A percentile compares a stretch with the other conserved stretches of the same genome.
These are phyloP conservation scores for Capronia americana DNA, from an alignment of 2,329 filamentous ascomycete genomes.

Conservation along the genomic window DNA sequence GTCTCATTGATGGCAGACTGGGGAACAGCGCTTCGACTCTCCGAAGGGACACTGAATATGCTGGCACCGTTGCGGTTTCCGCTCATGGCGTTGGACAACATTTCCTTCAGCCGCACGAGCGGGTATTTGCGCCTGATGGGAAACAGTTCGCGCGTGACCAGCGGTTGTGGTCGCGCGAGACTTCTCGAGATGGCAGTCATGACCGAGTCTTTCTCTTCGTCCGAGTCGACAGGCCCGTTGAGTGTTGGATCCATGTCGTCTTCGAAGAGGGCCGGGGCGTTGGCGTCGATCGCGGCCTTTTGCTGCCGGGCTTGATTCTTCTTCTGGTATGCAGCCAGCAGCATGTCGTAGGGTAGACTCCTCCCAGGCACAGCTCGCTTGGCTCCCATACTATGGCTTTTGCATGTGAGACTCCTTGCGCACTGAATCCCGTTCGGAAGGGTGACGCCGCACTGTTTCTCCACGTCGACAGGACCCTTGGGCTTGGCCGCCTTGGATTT, in stretches of 20 bases:
- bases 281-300: conserved; percentile 93
- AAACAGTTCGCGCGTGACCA: conserved; percentile 68
- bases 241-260: conserved; percentile 50
- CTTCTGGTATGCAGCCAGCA: conserved; percentile 87
- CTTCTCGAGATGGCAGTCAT: conserved; percentile 74
- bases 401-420: conserved; percentile 87
- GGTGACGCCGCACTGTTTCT: conserved; percentile 88
- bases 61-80: conserved; percentile 52
- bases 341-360: conserved; percentile 89
- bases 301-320: conserved; percentile 99
- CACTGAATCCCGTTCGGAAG: conserved; percentile 85
- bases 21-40: conserved; percentile 32
- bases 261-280: conserved; percentile 68
- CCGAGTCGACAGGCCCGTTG: conserved; percentile 77
- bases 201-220: conserved; percentile 89
- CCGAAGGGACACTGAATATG: conserved; percentile 47
- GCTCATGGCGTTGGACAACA: conserved; percentile 65
- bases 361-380: conserved; percentile 87
- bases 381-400: conserved; percentile 93
- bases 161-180: conserved; percentile 74
- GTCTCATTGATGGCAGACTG: conserved; percentile 33
- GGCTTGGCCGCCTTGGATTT: conserved; percentile 83
- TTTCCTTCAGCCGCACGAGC: conserved; percentile 68
- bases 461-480: conserved; percentile 92
- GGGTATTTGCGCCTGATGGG: conserved; percentile 62